Percentiles rank a stretch among this genome's conserved stretches.
Conservation (phyloP, 495 filamentous ascomycete species). For the Penicillium paxilli region DNA sequence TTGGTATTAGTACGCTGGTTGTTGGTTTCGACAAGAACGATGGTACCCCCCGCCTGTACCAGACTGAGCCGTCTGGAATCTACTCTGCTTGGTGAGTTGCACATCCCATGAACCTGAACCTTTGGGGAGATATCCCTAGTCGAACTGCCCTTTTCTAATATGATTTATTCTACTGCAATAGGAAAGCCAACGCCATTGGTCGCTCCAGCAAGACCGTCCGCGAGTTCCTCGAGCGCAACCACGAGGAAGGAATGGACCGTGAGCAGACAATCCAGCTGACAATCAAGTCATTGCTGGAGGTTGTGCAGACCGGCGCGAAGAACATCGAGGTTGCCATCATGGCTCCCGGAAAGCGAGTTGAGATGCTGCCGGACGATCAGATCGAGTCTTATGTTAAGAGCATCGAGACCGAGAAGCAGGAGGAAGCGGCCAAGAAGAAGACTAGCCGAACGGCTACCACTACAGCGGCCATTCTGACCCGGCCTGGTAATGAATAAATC, state of each 20-base stretch:
- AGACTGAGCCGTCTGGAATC: slow-evolving; percentile 97
- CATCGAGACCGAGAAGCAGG: slow-evolving; percentile 98
- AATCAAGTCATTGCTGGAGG: slow-evolving; percentile 95
- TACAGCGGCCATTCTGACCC: slow-evolving; percentile 75
- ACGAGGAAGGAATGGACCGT: slow-evolving; percentile 94
- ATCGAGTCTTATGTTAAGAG: slow-evolving; percentile 96
- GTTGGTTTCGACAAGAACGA: slow-evolving; percentile 96
- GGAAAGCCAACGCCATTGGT: slow-evolving; percentile 99
- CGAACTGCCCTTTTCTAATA: too few relatives aligned
- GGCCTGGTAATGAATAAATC: slow-evolving; percentile 49
- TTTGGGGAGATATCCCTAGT: too few relatives aligned
- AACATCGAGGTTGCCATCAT: slow-evolving; percentile 99
- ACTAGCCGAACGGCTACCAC: slow-evolving; percentile 75
- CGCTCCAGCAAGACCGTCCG: slow-evolving; percentile 97
- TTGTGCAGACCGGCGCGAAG: slow-evolving; percentile 98
- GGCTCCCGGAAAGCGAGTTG: slow-evolving; percentile 87
- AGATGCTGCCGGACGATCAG: slow-evolving; percentile 93
- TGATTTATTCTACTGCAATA: slow-evolving; percentile 31
- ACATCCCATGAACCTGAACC: too few relatives aligned
- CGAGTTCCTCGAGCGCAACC: slow-evolving; percentile 96
- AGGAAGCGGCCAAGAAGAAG: slow-evolving; percentile 97
- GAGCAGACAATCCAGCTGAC: slow-evolving; percentile 96
- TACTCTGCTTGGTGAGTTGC: slow-evolving; percentile 88
- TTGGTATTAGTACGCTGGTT: slow-evolving; percentile 95
- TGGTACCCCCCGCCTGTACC: slow-evolving; percentile 82